phyloP scores from a whole-genome alignment of 1,284 basidiomycete species.

The Heliocybe sulcata region DNA sequence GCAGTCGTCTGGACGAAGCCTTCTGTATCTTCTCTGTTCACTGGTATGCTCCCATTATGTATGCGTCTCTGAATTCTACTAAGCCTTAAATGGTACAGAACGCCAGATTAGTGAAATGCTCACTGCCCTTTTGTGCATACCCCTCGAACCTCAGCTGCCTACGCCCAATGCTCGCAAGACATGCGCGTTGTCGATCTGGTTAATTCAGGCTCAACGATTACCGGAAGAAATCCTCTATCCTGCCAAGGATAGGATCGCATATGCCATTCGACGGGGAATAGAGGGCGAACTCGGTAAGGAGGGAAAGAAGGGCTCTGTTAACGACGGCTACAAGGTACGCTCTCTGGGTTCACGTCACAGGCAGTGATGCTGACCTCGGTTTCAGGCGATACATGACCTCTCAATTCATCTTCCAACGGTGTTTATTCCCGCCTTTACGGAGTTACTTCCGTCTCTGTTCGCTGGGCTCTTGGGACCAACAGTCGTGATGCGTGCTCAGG shows the following conservation, averaged over 20 bases:
- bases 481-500: slow-evolving; percentile 52
- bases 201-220: slow-evolving; percentile 62
- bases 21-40: slow-evolving; percentile 51
- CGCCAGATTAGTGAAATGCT: slow-evolving; percentile 51
- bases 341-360: slow-evolving; percentile 7
- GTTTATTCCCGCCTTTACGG: slow-evolving; percentile 58
- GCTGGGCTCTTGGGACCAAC: slow-evolving; percentile 56
- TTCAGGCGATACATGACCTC: slow-evolving; percentile 66
- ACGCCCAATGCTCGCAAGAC: slow-evolving; percentile 81
- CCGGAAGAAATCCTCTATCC: slow-evolving; percentile 50
- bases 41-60: slow-evolving; percentile 33
- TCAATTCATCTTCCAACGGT: slow-evolving; percentile 49
- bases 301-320: slow-evolving; percentile 73
- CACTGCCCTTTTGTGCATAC: slow-evolving; percentile 59
- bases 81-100: slow-evolving; percentile 30
- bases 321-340: slow-evolving; percentile 64
- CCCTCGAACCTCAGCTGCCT: slow-evolving; percentile 55
- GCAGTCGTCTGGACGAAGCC: slow-evolving; percentile 51
- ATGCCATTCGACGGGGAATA: slow-evolving; percentile 65
- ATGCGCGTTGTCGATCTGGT: slow-evolving; percentile 64
- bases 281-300: slow-evolving; percentile 79
- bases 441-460: slow-evolving; percentile 53
- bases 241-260: slow-evolving; percentile 56
- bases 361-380: slow-evolving; percentile 5
- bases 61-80: slow-evolving; percentile 5